phyloP scores from a whole-genome alignment of 2,329 filamentous ascomycete species.

The Ophiostoma ips region DNA sequence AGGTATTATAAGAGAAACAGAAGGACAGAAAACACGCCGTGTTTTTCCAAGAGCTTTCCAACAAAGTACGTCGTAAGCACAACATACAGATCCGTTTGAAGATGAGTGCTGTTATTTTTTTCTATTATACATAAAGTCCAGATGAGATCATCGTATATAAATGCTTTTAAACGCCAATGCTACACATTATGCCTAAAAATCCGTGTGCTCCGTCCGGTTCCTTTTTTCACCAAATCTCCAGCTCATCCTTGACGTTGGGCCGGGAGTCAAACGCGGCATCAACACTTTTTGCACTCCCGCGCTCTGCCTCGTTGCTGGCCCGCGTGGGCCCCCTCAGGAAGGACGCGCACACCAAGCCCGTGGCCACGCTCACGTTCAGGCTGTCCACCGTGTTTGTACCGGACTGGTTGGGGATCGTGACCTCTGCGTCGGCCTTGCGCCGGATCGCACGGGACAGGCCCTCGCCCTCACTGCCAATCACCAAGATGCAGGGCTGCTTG shows the following conservation, averaged over 20 bases:
- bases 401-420: constrained; percentile 48
- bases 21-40: no score
- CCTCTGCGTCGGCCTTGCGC: constrained; percentile 48
- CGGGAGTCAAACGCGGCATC: background rate
- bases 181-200: no score
- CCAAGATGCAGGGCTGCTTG: constrained; percentile 56
- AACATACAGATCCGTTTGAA: no score
- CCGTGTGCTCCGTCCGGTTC: no score
- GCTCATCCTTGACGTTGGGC: background rate
- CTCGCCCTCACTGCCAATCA: constrained; percentile 70
- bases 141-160: no score
- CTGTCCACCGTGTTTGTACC: constrained; percentile 58
- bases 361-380: constrained; percentile 84
- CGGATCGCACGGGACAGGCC: constrained; percentile 54
- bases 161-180: no score
- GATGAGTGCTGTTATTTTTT: no score
- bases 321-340: constrained; percentile 37
- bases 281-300: background rate
- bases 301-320: background rate
- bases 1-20: no score
- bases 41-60: no score
- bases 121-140: no score
- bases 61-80: no score
- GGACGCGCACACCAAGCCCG: constrained; percentile 58
- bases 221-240: background rate